Base-by-base conservation (phyloP, 495 filamentous ascomycete species). In the Aspergillus diversus region DNA sequence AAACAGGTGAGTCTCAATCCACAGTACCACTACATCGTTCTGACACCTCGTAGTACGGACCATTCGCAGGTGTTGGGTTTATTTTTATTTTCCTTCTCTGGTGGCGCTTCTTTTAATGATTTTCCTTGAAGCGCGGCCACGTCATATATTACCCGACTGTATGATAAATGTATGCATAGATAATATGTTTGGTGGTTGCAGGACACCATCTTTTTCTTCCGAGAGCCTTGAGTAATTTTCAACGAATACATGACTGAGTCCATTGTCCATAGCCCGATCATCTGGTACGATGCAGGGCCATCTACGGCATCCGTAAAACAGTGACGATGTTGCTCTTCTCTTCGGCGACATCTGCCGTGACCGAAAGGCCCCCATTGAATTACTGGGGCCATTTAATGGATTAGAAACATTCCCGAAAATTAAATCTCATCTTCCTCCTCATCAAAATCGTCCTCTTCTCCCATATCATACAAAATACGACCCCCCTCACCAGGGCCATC, bases 341-440 rank as follows among this genome's bases (percentile, higher is more conserved):
- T n/a, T 9, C 16, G 11, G n/a, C 16, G 27, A n/a, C 46, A 49
- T 12, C 8, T 15, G 4, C 16, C 15, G 46, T 15, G 7, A 15
- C 17, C 39, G 43, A 17, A 33, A 32, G 43, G 34, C 21, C 31
- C 55, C 55, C 15, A 12, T 33, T 4, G 15, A 11, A 11, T 13
- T 15, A 27, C 7, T 35, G 53, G 5, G 1, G 7, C 47, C 17
- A n/a, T 5, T 27, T 50, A 11, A 9, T 1, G 7, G 47, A 6
- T 9, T 17, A 5, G 46, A 4, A 4, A 31, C 32, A 8, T 46
- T 39, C 33, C 33, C 16, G 52, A n/a, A 5, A 12, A 16, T 62
- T 72, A 97, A 56, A 97, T 93, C 75, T 99, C 96, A 81, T 99
- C 95, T 71, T 99, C 96, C 77, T 98, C 96, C 63, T 98, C 95